Conservation (phyloP, 2,329 filamentous ascomycete species). For the Thermothelomyces thermophilus region DNA sequence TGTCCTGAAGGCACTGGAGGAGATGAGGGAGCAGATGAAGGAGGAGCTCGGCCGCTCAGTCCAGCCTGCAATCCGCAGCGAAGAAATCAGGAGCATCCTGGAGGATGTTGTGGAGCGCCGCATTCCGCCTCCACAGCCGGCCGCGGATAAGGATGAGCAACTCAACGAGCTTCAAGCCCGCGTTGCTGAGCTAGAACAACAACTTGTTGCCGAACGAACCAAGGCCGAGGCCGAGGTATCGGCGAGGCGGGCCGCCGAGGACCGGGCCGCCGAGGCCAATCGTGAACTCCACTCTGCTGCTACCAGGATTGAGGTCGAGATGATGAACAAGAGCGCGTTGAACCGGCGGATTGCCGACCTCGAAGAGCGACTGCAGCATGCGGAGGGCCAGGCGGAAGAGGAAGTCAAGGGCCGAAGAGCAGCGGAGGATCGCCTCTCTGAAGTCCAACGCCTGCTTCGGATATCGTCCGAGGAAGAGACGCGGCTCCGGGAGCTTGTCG, state of each 20-base stretch:
- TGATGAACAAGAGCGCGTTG: conserved; percentile 52
- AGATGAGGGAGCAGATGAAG: conserved; percentile 56
- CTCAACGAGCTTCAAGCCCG: conserved; percentile 54
- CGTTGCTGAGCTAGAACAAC: conserved; percentile 54
- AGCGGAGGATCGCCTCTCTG: conserved; percentile 65
- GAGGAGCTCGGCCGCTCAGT: conserved; percentile 43
- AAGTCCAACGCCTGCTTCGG: conserved; percentile 63
- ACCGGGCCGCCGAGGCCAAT: conserved; percentile 45
- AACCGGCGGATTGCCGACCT: conserved; percentile 60
- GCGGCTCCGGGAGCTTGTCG: conserved; percentile 58
- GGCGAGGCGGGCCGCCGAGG: conserved; percentile 46
- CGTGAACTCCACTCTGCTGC: conserved; percentile 51
- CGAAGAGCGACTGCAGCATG: conserved; percentile 59
- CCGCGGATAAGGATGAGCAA: conserved; percentile 45
- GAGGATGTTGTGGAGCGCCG: conserved; percentile 56
- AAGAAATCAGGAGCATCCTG: conserved; percentile 55
- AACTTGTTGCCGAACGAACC: conserved; percentile 41
- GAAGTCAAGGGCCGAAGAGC: conserved; percentile 58
- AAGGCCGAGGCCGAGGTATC: conserved; percentile 44
- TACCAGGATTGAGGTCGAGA: conserved; percentile 53
- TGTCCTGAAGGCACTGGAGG: conserved; percentile 61
- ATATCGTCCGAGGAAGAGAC: conserved; percentile 67
- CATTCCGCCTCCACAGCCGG: conserved; percentile 44
- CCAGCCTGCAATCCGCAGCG: conserved; percentile 39
- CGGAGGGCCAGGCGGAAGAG: conserved; percentile 57